Evolutionary conservation across 148 eudicot genomes (phyloP).

Genomic region (Rhododendron griersonianum): DNA sequence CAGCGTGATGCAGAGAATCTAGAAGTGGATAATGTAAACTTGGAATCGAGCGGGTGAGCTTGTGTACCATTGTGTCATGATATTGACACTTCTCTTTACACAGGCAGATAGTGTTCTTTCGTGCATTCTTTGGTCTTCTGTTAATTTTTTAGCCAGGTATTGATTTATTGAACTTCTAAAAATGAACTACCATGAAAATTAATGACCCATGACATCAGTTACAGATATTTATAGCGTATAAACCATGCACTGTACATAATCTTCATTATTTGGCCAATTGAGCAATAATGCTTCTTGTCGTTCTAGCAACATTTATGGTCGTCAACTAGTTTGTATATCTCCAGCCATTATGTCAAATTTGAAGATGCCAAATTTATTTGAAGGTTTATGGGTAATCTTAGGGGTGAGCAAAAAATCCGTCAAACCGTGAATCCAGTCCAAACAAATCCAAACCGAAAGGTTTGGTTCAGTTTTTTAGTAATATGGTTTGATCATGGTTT

Average conservation of each 20-base stretch:
- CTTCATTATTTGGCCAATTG: background rate
- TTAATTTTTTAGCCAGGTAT: background rate
- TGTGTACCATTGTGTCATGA: background rate
- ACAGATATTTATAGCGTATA: background rate
- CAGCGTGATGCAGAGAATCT: constrained; percentile 14
- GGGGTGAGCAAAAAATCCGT: too few relatives aligned
- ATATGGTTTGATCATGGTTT: too few relatives aligned
- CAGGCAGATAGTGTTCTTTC: background rate
- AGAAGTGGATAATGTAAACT: constrained; percentile 4
- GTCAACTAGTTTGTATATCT: background rate
- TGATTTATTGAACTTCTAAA: background rate
- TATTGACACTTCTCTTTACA: background rate
- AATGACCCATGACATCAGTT: background rate
- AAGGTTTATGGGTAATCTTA: too few relatives aligned
- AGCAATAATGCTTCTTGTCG: background rate
- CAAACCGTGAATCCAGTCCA: too few relatives aligned
- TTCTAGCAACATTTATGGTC: background rate
- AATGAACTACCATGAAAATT: background rate
- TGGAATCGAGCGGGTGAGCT: background rate
- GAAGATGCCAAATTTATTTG: too few relatives aligned
- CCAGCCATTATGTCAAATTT: too few relatives aligned
- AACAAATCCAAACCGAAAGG: too few relatives aligned
- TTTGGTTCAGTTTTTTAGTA: too few relatives aligned
- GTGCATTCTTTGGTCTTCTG: background rate
- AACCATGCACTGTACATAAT: background rate